Conservation (phyloP, 2,329 filamentous ascomycete genomes). For the Monilinia fructicola region DNA sequence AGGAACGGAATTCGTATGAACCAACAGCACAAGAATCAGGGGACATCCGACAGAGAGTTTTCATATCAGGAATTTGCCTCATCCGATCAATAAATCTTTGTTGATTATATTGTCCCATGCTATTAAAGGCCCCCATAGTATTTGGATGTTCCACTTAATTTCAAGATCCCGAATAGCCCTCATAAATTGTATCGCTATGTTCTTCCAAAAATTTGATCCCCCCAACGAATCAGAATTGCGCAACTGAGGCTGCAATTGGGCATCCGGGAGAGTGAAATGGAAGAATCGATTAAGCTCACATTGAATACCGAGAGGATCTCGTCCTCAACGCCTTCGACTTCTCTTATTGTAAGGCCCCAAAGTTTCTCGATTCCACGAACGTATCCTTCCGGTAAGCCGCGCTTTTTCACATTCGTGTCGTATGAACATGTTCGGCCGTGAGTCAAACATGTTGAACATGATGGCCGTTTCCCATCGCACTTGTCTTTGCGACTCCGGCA, state of each 20-base stretch:
- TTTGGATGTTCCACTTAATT: no score
- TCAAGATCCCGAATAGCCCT: no score
- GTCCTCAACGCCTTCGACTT: slow-evolving; percentile 50
- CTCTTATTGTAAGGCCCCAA: slow-evolving; percentile 54
- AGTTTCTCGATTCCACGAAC: slow-evolving; percentile 68
- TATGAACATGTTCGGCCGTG: slow-evolving; percentile 60
- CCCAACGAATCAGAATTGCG: no score
- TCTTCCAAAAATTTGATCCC: neutral
- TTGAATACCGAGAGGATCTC: slow-evolving; percentile 49
- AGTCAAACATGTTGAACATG: slow-evolving; percentile 60
- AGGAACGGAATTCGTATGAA: no score
- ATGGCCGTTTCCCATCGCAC: slow-evolving; percentile 59
- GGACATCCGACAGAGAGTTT: no score
- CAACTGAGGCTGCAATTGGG: no score
- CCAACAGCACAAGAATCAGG: no score
- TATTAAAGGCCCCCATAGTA: no score
- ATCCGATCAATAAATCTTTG: no score
- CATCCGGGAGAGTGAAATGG: neutral
- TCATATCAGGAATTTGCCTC: no score
- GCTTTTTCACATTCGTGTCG: slow-evolving; percentile 70
- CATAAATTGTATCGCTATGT: neutral
- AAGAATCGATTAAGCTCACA: neutral
- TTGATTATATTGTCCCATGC: no score
- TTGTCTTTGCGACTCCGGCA: slow-evolving; percentile 57
- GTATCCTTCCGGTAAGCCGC: slow-evolving; percentile 78